Evolutionary conservation across 345 rosid species (phyloP).

Genomic region (Pistacia integerrima): DNA sequence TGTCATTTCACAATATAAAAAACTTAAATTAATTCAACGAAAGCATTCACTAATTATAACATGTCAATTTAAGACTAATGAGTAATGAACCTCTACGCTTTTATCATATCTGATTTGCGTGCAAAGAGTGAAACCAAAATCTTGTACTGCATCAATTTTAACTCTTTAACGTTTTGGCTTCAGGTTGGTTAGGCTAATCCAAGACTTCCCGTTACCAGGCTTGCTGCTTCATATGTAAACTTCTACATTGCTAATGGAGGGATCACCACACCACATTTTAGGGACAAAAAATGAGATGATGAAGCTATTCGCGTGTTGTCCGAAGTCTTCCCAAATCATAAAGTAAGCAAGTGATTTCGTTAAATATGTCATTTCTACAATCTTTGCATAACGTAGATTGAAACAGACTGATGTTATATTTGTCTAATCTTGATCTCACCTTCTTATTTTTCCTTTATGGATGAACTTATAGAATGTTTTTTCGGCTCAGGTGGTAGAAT

Average conservation of each 20-base stretch:
- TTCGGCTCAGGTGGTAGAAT: slow-evolving; percentile 63
- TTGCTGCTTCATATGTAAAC: slow-evolving; percentile 82
- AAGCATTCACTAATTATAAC: no score
- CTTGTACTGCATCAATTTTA: no score
- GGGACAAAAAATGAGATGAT: slow-evolving; percentile 74
- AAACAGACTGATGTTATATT: neutral
- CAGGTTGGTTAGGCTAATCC: slow-evolving; percentile 70
- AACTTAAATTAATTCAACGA: no score
- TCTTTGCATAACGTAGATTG: neutral
- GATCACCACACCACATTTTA: slow-evolving; percentile 71
- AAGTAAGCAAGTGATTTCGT: slow-evolving; percentile 40
- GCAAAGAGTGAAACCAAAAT: neutral
- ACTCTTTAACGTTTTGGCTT: slow-evolving; percentile 3
- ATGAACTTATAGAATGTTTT: neutral
- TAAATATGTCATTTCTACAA: neutral
- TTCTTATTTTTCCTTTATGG: neutral
- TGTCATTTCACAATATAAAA: no score
- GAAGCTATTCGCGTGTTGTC: slow-evolving; percentile 81
- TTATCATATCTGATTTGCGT: neutral
- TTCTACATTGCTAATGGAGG: slow-evolving; percentile 83
- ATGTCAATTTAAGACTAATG: no score
- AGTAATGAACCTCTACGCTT: no score
- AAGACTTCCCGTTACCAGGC: slow-evolving; percentile 70
- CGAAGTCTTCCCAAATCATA: slow-evolving; percentile 60
- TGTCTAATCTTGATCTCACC: neutral